Evolutionary conservation across 371 early-diverging fungal genomes (phyloP).

Genomic region (Rhizopus microsporus): DNA sequence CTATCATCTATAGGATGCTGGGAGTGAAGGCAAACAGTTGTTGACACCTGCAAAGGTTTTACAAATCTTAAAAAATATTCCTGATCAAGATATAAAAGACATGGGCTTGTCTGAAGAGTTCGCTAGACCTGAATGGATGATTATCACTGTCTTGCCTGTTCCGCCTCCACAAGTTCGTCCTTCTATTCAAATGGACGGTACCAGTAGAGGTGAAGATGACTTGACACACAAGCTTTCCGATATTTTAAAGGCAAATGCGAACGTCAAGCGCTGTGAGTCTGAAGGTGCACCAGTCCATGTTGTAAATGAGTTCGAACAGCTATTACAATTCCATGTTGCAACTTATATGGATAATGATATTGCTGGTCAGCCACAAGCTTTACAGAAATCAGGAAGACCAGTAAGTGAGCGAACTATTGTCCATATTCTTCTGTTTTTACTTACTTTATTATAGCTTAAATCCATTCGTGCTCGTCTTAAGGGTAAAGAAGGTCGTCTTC

Average conservation of each 20-base stretch:
- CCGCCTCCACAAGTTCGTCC: constrained; percentile 99
- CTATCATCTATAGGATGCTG: constrained; percentile 41
- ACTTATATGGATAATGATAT: constrained; percentile 99
- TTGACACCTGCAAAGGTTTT: constrained; percentile 86
- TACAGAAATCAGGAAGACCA: constrained; percentile 97
- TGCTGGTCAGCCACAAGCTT: constrained; percentile 95
- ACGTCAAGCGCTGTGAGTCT: constrained; percentile 86
- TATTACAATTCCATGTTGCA: constrained; percentile 96
- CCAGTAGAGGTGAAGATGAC: constrained; percentile 96
- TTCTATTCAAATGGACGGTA: constrained; percentile 97
- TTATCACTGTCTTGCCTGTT: constrained; percentile 93
- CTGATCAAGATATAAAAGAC: constrained; percentile 84
- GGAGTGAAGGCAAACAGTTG: constrained; percentile 67
- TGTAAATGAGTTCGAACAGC: constrained; percentile 92
- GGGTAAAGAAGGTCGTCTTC: constrained; percentile 99
- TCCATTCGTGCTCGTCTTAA: constrained; percentile 97
- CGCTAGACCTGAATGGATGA: constrained; percentile 99
- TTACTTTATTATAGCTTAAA: constrained; percentile 67
- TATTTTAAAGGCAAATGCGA: constrained; percentile 96
- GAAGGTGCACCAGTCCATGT: constrained; percentile 98
- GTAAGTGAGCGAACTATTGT: constrained; percentile 42
- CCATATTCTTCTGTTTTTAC: constrained; percentile 5
- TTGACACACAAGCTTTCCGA: constrained; percentile 97
- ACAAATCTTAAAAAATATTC: constrained; percentile 90
- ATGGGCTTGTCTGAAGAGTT: constrained; percentile 95